Percentiles rank a stretch among this genome's conserved stretches.
Evolutionary conservation across 2,329 filamentous ascomycete genomes (phyloP).

Genomic region (Neoscytalidium dimidiatum): DNA sequence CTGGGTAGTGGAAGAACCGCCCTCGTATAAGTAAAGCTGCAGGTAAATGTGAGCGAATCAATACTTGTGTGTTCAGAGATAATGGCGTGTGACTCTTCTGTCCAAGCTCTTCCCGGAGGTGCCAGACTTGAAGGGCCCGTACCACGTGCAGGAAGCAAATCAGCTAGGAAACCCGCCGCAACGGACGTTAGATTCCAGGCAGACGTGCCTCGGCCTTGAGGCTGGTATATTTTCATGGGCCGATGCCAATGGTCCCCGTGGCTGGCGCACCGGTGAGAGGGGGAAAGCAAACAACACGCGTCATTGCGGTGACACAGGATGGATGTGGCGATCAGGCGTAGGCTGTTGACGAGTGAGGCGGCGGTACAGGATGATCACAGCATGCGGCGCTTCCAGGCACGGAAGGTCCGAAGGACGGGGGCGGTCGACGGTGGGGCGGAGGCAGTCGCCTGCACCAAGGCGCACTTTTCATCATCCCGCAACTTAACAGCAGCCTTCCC

Average conservation of each 20-base stretch:
- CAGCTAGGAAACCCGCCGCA: too few relatives aligned
- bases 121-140: too few relatives aligned
- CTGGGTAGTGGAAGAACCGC: too few relatives aligned
- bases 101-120: too few relatives aligned
- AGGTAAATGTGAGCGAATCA: too few relatives aligned
- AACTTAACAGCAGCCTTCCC: not conserved
- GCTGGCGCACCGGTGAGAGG: not conserved
- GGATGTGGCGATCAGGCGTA: constrained; percentile 5
- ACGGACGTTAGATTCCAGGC: not conserved
- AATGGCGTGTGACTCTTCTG: too few relatives aligned
- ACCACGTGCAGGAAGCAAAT: too few relatives aligned
- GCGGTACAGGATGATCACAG: not conserved
- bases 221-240: too few relatives aligned
- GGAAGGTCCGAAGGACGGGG: not conserved
- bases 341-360: not conserved
- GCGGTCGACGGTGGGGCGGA: not conserved
- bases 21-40: too few relatives aligned
- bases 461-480: not conserved
- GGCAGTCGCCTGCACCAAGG: not conserved
- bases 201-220: not conserved
- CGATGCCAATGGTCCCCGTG: not conserved
- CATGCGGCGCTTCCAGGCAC: not conserved
- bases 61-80: too few relatives aligned
- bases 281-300: not conserved
- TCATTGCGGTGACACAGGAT: not conserved